Base-by-base conservation (phyloP, 1,284 basidiomycete genomes). In the Pterulicium gracile region DNA sequence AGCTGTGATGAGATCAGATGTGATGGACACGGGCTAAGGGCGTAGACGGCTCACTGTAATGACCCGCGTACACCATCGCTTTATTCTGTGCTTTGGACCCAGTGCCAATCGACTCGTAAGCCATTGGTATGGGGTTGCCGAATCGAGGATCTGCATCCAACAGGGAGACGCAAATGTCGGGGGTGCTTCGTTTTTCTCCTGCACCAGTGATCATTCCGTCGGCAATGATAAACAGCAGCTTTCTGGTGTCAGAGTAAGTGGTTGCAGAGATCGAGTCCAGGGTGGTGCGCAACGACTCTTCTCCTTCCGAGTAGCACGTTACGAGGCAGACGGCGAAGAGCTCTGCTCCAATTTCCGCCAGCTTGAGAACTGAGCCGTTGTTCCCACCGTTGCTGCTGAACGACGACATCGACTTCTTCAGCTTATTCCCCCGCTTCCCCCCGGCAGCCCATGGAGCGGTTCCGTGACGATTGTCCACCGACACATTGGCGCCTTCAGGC, bases 151-250 rank as follows among this genome's bases (percentile, higher is more conserved):
- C 96, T 2, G 91, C 88, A 55, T 97, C 93, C 49, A 99, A 65
- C 51, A 99, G 65, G 45, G 82, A 75, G 32, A 98, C 94, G 60
- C 95, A 98, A 45, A 92, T 93, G 64, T 98, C 96, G 7, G 96
- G 96, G 3, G 95, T 98, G 54, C 88, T 93, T 58, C 74, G 74
- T 63, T 92, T 89, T 70, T 98, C 95, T 45, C 96, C 96, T 2
- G 84, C 84, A 43, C 96, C 96, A 0, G 95, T 98, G 54, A 99
- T 93, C 91, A 99, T 98, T 3, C 96, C 96, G 63, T 99, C 96
- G 27, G 94, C 95, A 4, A 99, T 85, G 48, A 99, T 73, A 61
- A 97, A 96, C 35, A 99, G 65, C 17, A 99, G 72, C 63, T 98
- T 98, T 47, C 94, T 75, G 32, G 77, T 70, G 64, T 98, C 94